phyloP scores from a whole-genome alignment of 176 grass and related monocot genomes.

The Metroxylon sagu region DNA sequence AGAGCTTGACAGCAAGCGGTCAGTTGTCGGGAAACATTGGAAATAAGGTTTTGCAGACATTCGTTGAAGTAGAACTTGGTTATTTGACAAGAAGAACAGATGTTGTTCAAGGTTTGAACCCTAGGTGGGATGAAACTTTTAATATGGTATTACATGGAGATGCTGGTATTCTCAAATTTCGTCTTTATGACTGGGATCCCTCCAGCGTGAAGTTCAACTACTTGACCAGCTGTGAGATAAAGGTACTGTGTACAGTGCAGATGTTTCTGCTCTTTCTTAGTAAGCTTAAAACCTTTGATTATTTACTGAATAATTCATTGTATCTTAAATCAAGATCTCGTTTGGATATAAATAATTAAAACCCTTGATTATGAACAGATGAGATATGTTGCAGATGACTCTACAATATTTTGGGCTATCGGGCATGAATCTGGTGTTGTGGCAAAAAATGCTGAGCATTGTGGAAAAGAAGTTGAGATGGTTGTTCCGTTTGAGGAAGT shows the following conservation, averaged over 20 bases:
- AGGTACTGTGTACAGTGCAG: conserved; percentile 31
- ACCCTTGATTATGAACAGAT: conserved; percentile 43
- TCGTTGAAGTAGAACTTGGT: conserved; percentile 88
- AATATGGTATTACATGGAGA: conserved; percentile 95
- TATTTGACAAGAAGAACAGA: conserved; percentile 75
- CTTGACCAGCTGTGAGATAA: conserved; percentile 82
- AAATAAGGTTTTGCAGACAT: conserved; percentile 31
- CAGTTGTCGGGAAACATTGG: conserved; percentile 20
- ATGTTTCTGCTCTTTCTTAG: too few relatives aligned
- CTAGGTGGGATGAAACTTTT: conserved; percentile 66
- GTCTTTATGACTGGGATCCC: conserved; percentile 78
- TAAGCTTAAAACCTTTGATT: too few relatives aligned
- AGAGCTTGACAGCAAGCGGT: conserved; percentile 21
- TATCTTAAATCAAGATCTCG: conserved; percentile 10
- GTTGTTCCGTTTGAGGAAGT: conserved; percentile 79
- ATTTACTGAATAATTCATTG: too few relatives aligned
- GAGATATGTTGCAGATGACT: conserved; percentile 85
- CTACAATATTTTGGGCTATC: conserved; percentile 90
- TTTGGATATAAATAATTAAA: conserved; percentile 15
- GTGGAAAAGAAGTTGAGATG: conserved; percentile 83
- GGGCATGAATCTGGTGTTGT: conserved; percentile 65
- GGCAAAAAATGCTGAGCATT: conserved; percentile 59
- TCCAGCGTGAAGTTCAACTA: conserved; percentile 68
- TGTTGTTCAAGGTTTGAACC: conserved; percentile 47
- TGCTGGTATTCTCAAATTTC: conserved; percentile 71